Evolutionary conservation across 352 stramenopile genomes (phyloP).

Genomic region (Globisporangium nagaii): DNA sequence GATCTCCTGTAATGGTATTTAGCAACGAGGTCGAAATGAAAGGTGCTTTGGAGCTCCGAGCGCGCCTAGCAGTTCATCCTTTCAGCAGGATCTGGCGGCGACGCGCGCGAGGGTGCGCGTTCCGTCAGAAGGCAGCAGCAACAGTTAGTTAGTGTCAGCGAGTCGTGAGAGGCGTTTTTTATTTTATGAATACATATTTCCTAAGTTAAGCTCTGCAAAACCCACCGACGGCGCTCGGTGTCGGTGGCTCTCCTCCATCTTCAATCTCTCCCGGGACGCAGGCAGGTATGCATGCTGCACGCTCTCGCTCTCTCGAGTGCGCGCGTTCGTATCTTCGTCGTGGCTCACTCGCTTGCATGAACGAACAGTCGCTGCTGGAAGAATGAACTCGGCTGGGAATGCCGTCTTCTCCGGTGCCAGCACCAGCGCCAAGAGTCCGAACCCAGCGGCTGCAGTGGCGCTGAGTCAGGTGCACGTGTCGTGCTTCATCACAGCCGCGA

Average conservation of each 20-base stretch:
- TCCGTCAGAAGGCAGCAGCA: background rate
- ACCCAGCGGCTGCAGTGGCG: slow-evolving; percentile 9
- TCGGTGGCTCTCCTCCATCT: background rate
- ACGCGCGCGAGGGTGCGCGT: background rate
- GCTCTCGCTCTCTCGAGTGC: background rate
- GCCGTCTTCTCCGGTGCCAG: background rate
- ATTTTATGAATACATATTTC: slow-evolving; percentile 12
- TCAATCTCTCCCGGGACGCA: background rate
- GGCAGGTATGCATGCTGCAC: background rate
- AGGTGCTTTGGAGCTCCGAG: background rate
- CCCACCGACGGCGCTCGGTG: background rate
- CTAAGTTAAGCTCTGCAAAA: slow-evolving; percentile 11
- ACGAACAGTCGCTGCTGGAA: background rate
- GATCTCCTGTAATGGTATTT: slow-evolving; percentile 21
- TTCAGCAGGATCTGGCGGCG: slow-evolving; percentile 2
- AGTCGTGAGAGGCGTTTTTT: slow-evolving; percentile 4
- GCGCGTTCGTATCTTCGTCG: background rate
- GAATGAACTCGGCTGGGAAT: background rate
- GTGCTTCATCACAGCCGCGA: slow-evolving; percentile 68
- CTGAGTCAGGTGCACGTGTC: slow-evolving; percentile 52
- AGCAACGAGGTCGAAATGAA: slow-evolving; percentile 12
- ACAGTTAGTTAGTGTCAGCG: slow-evolving; percentile 6
- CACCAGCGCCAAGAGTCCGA: background rate
- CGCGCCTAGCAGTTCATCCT: background rate
- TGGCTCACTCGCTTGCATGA: background rate